Percentiles rank a stretch among this genome's conserved stretches.
These are phyloP conservation scores for Annulohypoxylon moriforme DNA, from an alignment of 495 filamentous ascomycete species.

Conservation along the genomic window DNA sequence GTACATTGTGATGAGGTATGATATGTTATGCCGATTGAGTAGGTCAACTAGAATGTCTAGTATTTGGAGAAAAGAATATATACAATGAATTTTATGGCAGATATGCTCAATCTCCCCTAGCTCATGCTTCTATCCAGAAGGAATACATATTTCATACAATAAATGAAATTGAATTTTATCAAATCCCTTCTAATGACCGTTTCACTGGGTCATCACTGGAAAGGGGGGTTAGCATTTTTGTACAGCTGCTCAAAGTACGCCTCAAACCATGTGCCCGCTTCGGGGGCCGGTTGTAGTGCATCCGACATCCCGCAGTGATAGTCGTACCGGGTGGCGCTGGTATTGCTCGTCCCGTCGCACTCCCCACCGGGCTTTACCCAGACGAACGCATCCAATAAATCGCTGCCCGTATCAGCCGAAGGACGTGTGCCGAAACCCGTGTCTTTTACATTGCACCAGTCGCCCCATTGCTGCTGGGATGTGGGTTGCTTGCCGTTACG, in stretches of 20 bases:
- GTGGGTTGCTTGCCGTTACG: conserved; percentile 61
- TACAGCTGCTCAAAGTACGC: conserved; percentile 75
- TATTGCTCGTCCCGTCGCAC: conserved; percentile 74
- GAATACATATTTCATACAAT: background rate
- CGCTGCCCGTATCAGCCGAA: conserved; percentile 69
- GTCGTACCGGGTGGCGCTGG: conserved; percentile 67
- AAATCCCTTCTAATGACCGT: background rate
- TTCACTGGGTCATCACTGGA: conserved; percentile 29
- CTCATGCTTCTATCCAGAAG: background rate
- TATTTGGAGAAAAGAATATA: background rate
- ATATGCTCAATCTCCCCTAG: background rate
- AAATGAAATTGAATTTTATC: background rate
- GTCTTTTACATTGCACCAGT: conserved; percentile 81
- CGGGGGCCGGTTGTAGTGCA: conserved; percentile 67
- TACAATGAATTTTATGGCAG: background rate
- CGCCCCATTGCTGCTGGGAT: conserved; percentile 72
- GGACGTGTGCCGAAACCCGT: conserved; percentile 75
- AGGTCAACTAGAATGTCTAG: background rate
- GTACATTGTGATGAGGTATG: background rate
- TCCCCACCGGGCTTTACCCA: conserved; percentile 86
- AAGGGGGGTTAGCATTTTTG: conserved; percentile 67
- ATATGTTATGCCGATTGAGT: background rate
- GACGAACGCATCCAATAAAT: conserved; percentile 75
- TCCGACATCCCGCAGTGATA: conserved; percentile 67
- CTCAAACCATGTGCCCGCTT: conserved; percentile 78